Conservation (phyloP, 1,139 yeast genomes). For the Kazachstania sp. region DNA sequence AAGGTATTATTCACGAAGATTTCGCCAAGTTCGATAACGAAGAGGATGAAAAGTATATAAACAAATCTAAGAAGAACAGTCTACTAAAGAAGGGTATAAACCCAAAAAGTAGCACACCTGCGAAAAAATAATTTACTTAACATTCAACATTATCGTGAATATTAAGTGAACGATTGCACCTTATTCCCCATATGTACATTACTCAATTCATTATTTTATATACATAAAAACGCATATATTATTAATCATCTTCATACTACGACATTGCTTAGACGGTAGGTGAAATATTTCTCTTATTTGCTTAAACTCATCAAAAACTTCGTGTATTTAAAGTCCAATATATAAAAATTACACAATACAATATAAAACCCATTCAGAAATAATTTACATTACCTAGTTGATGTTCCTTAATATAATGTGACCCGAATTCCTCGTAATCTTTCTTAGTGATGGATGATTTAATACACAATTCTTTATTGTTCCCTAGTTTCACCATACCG, state of each 20-base stretch:
- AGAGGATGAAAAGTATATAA: conserved; percentile 69
- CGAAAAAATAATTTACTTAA: background rate
- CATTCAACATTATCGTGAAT: too few species aligned
- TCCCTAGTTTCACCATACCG: conserved; percentile 84
- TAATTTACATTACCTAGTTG: conserved; percentile 52
- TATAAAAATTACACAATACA: background rate
- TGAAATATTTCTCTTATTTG: too few species aligned
- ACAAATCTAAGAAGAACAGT: conserved; percentile 61
- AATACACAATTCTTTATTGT: conserved; percentile 38
- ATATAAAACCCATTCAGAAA: conserved; percentile 12
- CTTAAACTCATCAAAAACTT: background rate
- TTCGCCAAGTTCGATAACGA: conserved; percentile 74
- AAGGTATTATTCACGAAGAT: conserved; percentile 76
- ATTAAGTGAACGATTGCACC: background rate
- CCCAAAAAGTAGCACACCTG: conserved; percentile 36
- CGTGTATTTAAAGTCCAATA: background rate
- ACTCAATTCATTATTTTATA: background rate
- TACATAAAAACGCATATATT: conserved; percentile 2
- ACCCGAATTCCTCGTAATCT: conserved; percentile 84
- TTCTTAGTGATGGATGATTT: conserved; percentile 49
- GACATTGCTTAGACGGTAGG: too few species aligned
- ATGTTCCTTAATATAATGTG: conserved; percentile 85
- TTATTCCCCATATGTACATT: background rate
- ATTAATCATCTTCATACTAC: background rate
- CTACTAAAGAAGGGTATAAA: conserved; percentile 76